Evolutionary conservation across 306 rosid species (phyloP), one percentile per base, ranked within the genome.

Genomic region (Begonia fuchsioides): DNA sequence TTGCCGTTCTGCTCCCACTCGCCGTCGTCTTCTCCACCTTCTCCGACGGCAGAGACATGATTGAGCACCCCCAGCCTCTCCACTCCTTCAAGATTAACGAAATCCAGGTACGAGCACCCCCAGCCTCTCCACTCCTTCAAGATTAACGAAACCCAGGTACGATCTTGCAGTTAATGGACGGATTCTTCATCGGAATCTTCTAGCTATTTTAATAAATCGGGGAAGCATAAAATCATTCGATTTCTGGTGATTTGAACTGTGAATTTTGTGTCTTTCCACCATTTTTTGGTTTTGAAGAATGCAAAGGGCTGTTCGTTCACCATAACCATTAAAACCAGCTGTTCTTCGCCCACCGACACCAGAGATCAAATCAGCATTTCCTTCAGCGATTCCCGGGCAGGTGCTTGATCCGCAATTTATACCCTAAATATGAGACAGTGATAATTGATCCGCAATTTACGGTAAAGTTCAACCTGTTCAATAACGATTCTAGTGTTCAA

Each of bases 341-440:
- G 94, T 52, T 67, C 56, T 19, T 87, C 96, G 14, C 58, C 93
- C 14, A 45, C 59, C 6, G 77, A 83, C 46, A 87, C 96, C 1
- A 72, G 93, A 62, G 96, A 83, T 60, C 75, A 60, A 6, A 83
- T 87, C 68, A 83, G 96, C 60, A 70, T 87, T 41, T 6, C 83
- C 1, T 87, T 87, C 52, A 88, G 96, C 9, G 96, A 87, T 58
- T 93, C 86, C 41, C 70, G 78, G 56, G 96, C 88, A 83, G 96
- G 96, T 86, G 32, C 20, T 53, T 48, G 18, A 13, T n/a, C n/a
- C n/a, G n/a, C n/a, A n/a, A n/a, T n/a, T n/a, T n/a, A n/a, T n/a
- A n/a, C n/a, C n/a, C n/a, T n/a, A n/a, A n/a, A n/a, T n/a, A n/a
- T n/a, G n/a, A n/a, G n/a, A n/a, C n/a, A n/a, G n/a, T n/a, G n/a